Base-by-base conservation (phyloP, 83 land plant species). In the Larix sibirica region DNA sequence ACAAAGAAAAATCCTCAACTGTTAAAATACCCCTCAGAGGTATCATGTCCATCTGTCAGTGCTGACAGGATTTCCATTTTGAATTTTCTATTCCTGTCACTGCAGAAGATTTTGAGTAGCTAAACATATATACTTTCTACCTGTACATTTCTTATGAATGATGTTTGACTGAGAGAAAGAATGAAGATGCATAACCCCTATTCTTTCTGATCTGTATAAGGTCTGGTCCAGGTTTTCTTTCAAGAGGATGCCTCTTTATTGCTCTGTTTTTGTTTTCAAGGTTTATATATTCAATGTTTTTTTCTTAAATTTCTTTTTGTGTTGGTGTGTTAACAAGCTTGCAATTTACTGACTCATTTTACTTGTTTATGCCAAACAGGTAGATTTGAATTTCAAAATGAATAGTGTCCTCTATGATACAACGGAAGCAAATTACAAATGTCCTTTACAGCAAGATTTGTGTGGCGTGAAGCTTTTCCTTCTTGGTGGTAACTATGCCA, bases 371-470 rank as follows among this genome's bases (percentile, higher is more conserved):
- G 28, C 23, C 28, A 83, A 26, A 42, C 91, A 91, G 93, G 89
- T 87, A 3, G n/a, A 87, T 60, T 63, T 91, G 86, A 65, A 85
- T 6, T 83, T 88, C 17, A 77, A 61, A 6, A 59, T 91, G 2
- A 80, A 83, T 21, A 83, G 91, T 33, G 12, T 82, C n/a, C 58
- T 83, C 66, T 91, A 89, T 71, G 82, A 91, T 68, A 89, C 89
- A 50, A 83, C 86, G 14, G 50, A 59, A 42, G 89, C 93, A 60
- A 68, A 81, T 63, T 83, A 85, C 86, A 83, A 70, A 56, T 91
- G 93, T 68, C 59, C 80, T 28, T 23, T 87, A 77, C 65, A 61
- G 31, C 61, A 85, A 24, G 59, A 50, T 44, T 6, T 75, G 44
- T 91, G 93, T 77, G 59, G 17, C 26, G 68, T 91, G 33, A 83